Percentiles rank a stretch among this genome's conserved stretches.
Evolutionary conservation across 257 asterid genomes (phyloP).

Genomic region (Cynanchum wilfordii): DNA sequence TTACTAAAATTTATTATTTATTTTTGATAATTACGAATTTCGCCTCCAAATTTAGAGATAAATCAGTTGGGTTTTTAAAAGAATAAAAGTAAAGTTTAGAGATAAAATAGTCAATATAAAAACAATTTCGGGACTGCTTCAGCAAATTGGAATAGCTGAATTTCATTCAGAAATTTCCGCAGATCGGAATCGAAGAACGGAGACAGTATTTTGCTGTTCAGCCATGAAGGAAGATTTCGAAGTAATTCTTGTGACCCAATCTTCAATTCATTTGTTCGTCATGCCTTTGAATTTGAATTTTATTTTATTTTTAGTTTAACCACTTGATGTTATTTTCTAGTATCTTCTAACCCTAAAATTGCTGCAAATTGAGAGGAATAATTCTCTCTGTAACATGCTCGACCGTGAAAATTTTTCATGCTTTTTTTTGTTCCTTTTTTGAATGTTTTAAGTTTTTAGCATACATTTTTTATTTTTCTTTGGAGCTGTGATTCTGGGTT

Average conservation of each 20-base stretch:
- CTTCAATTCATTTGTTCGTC: background rate
- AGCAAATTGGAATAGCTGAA: background rate
- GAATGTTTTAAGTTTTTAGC: background rate
- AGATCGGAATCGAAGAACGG: background rate
- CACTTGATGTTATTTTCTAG: background rate
- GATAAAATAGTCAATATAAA: no score
- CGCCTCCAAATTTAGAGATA: no score
- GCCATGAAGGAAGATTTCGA: constrained; percentile 35
- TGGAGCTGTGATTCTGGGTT: background rate
- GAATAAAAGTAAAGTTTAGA: background rate
- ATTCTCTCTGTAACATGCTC: background rate
- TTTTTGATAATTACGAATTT: no score
- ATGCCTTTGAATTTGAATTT: background rate
- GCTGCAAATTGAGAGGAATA: background rate
- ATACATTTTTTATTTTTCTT: background rate
- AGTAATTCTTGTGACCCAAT: constrained; percentile 16
- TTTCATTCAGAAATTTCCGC: background rate
- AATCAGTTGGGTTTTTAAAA: no score
- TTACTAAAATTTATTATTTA: no score
- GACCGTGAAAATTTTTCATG: background rate
- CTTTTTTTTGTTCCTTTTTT: background rate
- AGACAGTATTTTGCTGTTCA: background rate
- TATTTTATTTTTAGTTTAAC: background rate
- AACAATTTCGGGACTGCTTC: background rate
- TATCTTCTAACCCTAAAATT: background rate